A percentile compares a stretch with the other conserved stretches of the same genome.
phyloP scores from a whole-genome alignment of 352 stramenopile species.

The Phytophthora rubi region DNA sequence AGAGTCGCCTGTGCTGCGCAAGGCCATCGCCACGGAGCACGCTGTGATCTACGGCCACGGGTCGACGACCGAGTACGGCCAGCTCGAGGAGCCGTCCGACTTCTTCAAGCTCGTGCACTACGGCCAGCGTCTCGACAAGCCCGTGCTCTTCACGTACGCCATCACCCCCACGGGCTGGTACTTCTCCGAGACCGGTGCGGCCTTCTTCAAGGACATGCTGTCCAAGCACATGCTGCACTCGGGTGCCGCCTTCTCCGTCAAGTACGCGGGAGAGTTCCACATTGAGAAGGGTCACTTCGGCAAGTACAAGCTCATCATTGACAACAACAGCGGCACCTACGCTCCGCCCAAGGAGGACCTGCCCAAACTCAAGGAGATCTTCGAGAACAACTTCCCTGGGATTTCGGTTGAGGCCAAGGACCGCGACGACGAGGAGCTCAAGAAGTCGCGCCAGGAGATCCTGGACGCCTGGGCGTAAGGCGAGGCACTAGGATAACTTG shows the following conservation, averaged over 20 bases:
- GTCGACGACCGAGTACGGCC: constrained; percentile 20
- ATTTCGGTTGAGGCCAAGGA: constrained; percentile 36
- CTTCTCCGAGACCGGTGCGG: constrained; percentile 44
- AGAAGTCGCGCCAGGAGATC: constrained; percentile 36
- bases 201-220: constrained; percentile 50
- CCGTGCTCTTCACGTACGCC: constrained; percentile 48
- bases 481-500: no score
- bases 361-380: constrained; percentile 31
- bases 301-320: constrained; percentile 36
- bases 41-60: constrained; percentile 41
- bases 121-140: constrained; percentile 31
- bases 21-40: constrained; percentile 31
- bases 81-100: constrained; percentile 18
- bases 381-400: constrained; percentile 40
- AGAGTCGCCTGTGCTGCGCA: constrained; percentile 32
- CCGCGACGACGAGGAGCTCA: constrained; percentile 23
- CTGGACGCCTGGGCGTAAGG: constrained; percentile 31
- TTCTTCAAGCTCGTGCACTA: constrained; percentile 41
- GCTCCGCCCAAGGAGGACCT: constrained; percentile 35
- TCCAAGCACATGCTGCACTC: constrained; percentile 52
- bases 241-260: constrained; percentile 33
- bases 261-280: constrained; percentile 42
- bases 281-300: constrained; percentile 27
- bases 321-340: constrained; percentile 52
- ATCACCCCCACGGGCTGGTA: constrained; percentile 42